Evolutionary conservation across 495 filamentous ascomycete species (phyloP).

Genomic region (Bathelium albidoporum): DNA sequence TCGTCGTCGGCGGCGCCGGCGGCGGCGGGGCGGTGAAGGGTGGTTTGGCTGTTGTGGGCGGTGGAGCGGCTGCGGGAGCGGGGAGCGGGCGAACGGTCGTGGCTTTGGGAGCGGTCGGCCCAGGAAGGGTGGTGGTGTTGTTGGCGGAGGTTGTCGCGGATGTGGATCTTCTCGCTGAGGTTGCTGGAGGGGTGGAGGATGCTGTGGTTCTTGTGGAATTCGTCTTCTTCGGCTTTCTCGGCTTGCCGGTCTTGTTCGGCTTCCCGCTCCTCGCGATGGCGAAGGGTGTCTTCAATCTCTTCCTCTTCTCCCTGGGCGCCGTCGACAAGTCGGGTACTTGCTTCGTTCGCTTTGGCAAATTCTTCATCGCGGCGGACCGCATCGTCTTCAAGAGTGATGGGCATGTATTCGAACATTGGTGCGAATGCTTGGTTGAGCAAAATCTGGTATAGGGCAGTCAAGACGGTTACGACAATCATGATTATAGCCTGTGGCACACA

Average conservation of each 20-base stretch:
- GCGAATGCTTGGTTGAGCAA: slow-evolving; percentile 77
- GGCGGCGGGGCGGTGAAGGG: slow-evolving; percentile 25
- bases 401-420: slow-evolving; percentile 78
- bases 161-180: slow-evolving; percentile 8
- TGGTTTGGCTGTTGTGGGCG: slow-evolving; percentile 24
- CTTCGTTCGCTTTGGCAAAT: slow-evolving; percentile 67
- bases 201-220: slow-evolving; percentile 37
- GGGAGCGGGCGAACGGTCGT: slow-evolving; percentile 27
- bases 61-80: background rate
- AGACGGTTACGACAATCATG: slow-evolving; percentile 65
- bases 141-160: slow-evolving; percentile 14
- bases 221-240: slow-evolving; percentile 42
- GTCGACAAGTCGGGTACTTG: slow-evolving; percentile 12
- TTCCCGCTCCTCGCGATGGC: slow-evolving; percentile 26
- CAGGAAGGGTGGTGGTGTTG: slow-evolving; percentile 17
- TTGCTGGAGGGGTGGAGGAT: slow-evolving; percentile 15
- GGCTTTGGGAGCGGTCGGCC: slow-evolving; percentile 34
- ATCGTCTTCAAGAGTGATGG: slow-evolving; percentile 92
- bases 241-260: slow-evolving; percentile 30
- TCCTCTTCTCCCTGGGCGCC: slow-evolving; percentile 32
- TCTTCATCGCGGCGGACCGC: slow-evolving; percentile 80
- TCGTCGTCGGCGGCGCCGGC: background rate
- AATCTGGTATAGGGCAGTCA: slow-evolving; percentile 72
- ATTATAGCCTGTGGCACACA: slow-evolving; percentile 78
- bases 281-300: slow-evolving; percentile 34